Evolutionary conservation across 352 stramenopile genomes (phyloP), one percentile per base, ranked within the genome.

Genomic region (Phytophthora ohioensis): DNA sequence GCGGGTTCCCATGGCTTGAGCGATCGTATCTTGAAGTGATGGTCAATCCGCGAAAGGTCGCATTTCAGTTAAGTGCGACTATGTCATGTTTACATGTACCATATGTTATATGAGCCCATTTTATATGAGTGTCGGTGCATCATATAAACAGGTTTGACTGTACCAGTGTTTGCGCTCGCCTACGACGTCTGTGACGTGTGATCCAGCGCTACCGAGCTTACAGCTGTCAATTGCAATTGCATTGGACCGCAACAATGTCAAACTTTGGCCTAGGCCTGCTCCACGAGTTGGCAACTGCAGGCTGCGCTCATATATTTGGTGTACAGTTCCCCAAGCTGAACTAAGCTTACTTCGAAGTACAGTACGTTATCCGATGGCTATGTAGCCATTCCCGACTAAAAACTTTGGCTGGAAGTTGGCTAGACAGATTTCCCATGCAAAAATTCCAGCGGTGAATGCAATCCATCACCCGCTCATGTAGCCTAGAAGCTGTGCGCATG

Each of bases 401-500:
- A 49, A 7, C 6, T 49, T 15, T 11, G 7, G 11, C 21, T 51
- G n/a, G 21, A 4, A 51, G 21, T 27, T 27, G 21, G 38, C 34
- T 57, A 21, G 34, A n/a, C 17, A n/a, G 51, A 57, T 57, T 57
- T 35, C 21, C 36, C n/a, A 38, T 38, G 46, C 34, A 46, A 51
- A 49, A 32, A 2, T 43, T 39, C 15, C 13, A 27, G 27, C 8
- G 34, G 31, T 46, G 31, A 30, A 41, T 52, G 38, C 30, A 45
- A 31, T 31, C 21, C 3, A 11, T 69, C 45, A 57, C 64, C 62
- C 49, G 46, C 61, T 70, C 34, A 43, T 43, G 35, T 73, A 58
- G 2, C 69, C 69, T 15, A 77, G 59, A 51, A 76, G 32, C 69
- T 76, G 41, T 48, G 41, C 34, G 36, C 49, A 17, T 62, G 38